These are phyloP conservation scores for Fonsecaea nubica DNA, from an alignment of 2,329 filamentous ascomycete species.

Conservation along the genomic window DNA sequence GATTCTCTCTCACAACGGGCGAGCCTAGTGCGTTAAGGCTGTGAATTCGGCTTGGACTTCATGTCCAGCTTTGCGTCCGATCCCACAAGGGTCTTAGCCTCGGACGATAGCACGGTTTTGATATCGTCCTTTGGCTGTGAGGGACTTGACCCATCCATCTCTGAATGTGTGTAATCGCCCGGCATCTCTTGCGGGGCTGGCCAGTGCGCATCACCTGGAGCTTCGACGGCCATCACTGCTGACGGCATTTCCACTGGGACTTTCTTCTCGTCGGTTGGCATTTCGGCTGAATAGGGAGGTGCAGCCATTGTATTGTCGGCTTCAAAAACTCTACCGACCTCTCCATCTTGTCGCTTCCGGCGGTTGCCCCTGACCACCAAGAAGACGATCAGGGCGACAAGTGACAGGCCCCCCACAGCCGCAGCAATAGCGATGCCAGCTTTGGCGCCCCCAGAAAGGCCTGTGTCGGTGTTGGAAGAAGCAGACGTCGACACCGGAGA, in stretches of 20 bases:
- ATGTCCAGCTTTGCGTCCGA: not conserved
- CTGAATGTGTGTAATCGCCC: constrained; percentile 9
- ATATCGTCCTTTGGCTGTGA: not conserved
- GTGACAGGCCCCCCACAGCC: constrained; percentile 11
- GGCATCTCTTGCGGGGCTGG: constrained; percentile 25
- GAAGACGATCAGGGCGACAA: constrained; percentile 23
- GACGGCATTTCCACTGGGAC: constrained; percentile 19
- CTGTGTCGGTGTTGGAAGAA: constrained; percentile 1
- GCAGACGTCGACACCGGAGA: not conserved
- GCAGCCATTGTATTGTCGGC: constrained; percentile 12
- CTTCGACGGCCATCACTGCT: constrained; percentile 25
- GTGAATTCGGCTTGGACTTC: not conserved
- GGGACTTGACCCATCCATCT: constrained; percentile 10
- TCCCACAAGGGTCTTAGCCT: constrained; percentile 8
- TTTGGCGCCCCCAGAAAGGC: constrained; percentile 30
- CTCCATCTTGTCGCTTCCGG: constrained; percentile 19
- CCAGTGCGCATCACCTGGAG: constrained; percentile 24
- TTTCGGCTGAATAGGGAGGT: constrained; percentile 22
- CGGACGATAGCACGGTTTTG: constrained; percentile 12
- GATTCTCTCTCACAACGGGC: not conserved
- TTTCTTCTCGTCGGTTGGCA: constrained; percentile 25
- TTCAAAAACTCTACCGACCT: constrained; percentile 4
- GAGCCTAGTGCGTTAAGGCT: not conserved
- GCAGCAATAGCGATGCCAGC: constrained; percentile 30
- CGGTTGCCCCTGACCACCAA: constrained; percentile 25